Conservation (phyloP, 2,329 filamentous ascomycete genomes). For the Fusarium nanum region DNA sequence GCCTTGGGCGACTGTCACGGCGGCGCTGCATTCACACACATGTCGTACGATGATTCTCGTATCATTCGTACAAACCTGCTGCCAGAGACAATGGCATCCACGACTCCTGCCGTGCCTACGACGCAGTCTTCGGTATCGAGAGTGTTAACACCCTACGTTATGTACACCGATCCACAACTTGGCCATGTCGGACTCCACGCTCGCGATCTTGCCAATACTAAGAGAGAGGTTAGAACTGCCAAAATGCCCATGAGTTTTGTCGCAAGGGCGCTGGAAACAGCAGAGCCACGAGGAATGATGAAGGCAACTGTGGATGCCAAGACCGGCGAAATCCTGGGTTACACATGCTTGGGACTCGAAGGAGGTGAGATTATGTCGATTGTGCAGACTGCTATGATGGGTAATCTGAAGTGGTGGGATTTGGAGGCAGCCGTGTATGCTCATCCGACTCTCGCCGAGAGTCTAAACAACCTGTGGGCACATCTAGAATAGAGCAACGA, state of each 20-base stretch:
- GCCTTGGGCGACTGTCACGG: constrained; percentile 65
- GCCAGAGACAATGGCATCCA: constrained; percentile 38
- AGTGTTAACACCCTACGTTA: constrained; percentile 58
- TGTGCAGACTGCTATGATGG: constrained; percentile 65
- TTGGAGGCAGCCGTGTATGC: constrained; percentile 61
- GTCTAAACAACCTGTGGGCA: constrained; percentile 63
- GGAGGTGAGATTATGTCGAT: constrained; percentile 66
- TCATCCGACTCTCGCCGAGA: constrained; percentile 63
- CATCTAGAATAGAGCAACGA: constrained; percentile 54
- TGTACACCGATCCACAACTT: constrained; percentile 66
- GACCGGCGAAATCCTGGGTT: constrained; percentile 62
- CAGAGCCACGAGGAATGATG: constrained; percentile 63
- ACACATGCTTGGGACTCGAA: constrained; percentile 63
- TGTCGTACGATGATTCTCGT: constrained; percentile 67
- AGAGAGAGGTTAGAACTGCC: constrained; percentile 55
- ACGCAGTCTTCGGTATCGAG: constrained; percentile 45
- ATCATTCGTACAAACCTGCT: constrained; percentile 61
- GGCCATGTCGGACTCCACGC: constrained; percentile 63
- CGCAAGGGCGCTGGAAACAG: constrained; percentile 62
- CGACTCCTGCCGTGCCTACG: constrained; percentile 44
- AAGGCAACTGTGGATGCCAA: constrained; percentile 63
- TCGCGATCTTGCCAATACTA: constrained; percentile 48
- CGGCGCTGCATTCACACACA: constrained; percentile 65
- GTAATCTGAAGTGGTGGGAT: constrained; percentile 57
- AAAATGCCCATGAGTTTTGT: constrained; percentile 65